These are phyloP conservation scores for Petunia hybrid DNA, from an alignment of 305 asterid species.

Conservation along the genomic window DNA sequence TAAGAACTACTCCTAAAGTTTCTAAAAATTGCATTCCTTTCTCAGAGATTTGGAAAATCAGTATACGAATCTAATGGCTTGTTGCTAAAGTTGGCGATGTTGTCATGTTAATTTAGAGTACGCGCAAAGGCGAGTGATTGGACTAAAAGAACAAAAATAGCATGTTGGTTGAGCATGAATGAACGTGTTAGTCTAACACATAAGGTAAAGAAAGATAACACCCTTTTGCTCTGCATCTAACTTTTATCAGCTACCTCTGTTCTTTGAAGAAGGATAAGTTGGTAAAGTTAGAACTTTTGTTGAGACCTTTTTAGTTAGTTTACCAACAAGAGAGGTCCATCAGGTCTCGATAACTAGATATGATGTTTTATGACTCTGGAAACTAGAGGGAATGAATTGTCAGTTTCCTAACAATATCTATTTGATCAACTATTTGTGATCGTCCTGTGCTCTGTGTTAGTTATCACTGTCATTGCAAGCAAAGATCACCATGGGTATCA, in stretches of 20 bases:
- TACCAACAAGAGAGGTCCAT: neutral
- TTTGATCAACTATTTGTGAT: neutral
- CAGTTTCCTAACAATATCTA: neutral
- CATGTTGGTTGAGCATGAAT: constrained; percentile 6
- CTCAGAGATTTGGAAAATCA: neutral
- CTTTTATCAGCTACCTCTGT: neutral
- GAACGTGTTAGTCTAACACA: neutral
- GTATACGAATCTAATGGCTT: neutral
- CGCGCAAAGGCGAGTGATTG: neutral
- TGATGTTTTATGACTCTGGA: neutral
- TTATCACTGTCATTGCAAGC: neutral
- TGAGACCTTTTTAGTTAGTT: neutral
- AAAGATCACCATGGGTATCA: constrained; percentile 7
- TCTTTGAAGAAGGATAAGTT: constrained; percentile 17
- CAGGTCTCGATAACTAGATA: neutral
- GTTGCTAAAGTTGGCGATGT: neutral
- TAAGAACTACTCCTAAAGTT: constrained; percentile 3
- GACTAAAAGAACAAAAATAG: neutral
- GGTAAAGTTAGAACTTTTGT: neutral
- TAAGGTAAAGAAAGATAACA: neutral
- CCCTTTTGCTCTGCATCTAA: neutral
- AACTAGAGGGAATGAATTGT: neutral
- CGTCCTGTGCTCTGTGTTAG: neutral
- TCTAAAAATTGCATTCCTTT: neutral
- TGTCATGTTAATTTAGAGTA: neutral